Percentiles rank a stretch among this genome's conserved stretches.
Conservation (phyloP, 176 grass and related monocot species). For the Phragmites australis region DNA sequence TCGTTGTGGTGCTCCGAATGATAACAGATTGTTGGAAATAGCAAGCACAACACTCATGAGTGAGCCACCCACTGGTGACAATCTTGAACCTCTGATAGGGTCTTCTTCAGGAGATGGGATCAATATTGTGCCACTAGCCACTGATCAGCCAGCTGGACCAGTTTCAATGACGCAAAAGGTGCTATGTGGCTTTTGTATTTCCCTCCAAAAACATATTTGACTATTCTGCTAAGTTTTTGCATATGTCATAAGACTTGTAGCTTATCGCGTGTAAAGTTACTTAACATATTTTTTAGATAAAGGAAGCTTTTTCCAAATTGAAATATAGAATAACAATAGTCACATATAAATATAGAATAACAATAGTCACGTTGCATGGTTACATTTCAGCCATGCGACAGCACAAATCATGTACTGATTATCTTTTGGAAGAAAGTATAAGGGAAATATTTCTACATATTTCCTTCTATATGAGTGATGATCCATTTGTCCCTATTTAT, state of each 20-base stretch:
- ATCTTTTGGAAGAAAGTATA: conserved; percentile 5
- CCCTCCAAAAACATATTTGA: not conserved
- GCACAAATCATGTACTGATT: not conserved
- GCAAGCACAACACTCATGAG: conserved; percentile 41
- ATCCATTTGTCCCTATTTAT: not conserved
- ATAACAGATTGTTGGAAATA: conserved; percentile 50
- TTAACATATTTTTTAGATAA: no score
- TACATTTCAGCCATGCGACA: not conserved
- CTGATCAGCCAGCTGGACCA: conserved; percentile 35
- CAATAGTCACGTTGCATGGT: not conserved
- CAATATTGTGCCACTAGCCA: conserved; percentile 29
- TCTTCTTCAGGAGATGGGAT: conserved; percentile 45
- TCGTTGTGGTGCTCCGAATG: conserved; percentile 36
- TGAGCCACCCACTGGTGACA: conserved; percentile 28
- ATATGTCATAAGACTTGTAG: not conserved
- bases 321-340: not conserved
- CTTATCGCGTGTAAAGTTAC: conserved; percentile 8
- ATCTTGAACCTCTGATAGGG: conserved; percentile 44
- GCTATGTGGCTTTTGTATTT: conserved; percentile 11
- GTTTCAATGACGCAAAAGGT: conserved; percentile 51
- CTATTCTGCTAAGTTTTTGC: conserved; percentile 21
- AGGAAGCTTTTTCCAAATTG: no score
- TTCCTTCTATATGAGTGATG: not conserved
- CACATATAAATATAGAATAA: not conserved
- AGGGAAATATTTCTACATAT: not conserved